Base-by-base conservation (phyloP, 768 basidiomycete species). In the Roridomyces roridus region DNA sequence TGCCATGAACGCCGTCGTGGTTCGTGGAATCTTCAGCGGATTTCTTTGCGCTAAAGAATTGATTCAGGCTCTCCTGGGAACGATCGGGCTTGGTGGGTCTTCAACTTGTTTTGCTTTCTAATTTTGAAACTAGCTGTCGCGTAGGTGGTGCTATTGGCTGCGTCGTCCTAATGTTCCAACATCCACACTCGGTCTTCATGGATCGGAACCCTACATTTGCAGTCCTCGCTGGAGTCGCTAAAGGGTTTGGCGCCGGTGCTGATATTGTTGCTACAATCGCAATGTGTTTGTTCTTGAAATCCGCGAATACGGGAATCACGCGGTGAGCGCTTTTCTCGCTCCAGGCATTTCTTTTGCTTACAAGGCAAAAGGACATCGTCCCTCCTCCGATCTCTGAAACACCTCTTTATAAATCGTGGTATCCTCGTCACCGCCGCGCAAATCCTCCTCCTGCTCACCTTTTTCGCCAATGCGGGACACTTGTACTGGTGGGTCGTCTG, bases 231-330 rank as follows among this genome's bases (percentile, higher is more conserved):
- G 78, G 78, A 4, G 37, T 81, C 3, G 74, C 77, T 1, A 80
- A 80, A 62, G 79, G 76, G 11, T 78, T 79, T 53, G 76, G 73
- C 28, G 74, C 79, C 14, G 44, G 74, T 0, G 76, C 79, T 4
- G 80, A 81, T 54, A 68, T 81, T 18, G 35, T 79, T 11, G 79
- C 80, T 0, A 81, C 79, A 8, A 65, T 74, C 21, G 77, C 77
- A 1, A 76, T 81, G 75, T 80, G 78, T 61, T 54, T 72, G 4
- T 73, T 73, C 39, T 68, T 81, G 5, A 68, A 70, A 0, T 66
- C 69, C 6, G 64, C 76, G 4, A 73, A 71, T 55, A 77, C 75
- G 10, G 77, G 76, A 5, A 74, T 80, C 23, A 55, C 57, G 8
- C 60, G 70, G 79, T 80, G 41, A n/a, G n/a, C 21, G 74, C 65